Base-by-base conservation (phyloP, 1,139 yeast species). In the Taphrina wiesneri region DNA sequence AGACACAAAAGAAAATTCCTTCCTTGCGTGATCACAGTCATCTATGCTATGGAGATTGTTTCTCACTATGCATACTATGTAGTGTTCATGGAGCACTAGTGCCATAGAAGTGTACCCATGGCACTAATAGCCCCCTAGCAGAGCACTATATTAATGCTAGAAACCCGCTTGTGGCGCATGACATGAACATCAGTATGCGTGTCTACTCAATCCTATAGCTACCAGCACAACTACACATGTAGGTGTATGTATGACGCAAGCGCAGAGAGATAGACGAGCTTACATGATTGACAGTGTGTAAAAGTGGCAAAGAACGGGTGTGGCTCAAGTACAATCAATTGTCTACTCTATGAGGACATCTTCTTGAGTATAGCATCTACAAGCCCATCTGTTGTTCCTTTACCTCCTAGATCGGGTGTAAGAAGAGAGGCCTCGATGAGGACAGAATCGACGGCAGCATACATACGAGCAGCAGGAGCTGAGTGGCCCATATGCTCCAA, bases 371-470 rank as follows among this genome's bases (percentile, higher is more conserved):
- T 85, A 77, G 93, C 99, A 70, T 86, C 86, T 70, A 88, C 80
- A 69, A 95, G 98, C 71, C 93, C 87, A 74, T 87, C 87, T 70
- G 99, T 93, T 65, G 93, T 76, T 67, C 95, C 85, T 68, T 81
- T 80, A 74, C 99, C 99, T 70, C 98, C 98, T 75, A 93, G 82
- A 78, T 93, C 99, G 68, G 98, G 98, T 57, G 99, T 92, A 77
- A 85, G 87, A 77, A 92, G 81, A 72, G 81, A 78, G 76, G 90
- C 87, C 76, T 88, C 97, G 71, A 83, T 79, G 79, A 93, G 83
- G 81, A 91, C 90, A 70, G 93, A 95, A 77, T 93, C 97, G 66
- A 93, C 98, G 65, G 99, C 99, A 74, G 84, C 85, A 81, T 92
- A 89, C 73, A 95, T 93, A 74, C 86, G 85, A 70, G 96, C 91